Evolutionary conservation across 257 asterid genomes (phyloP), one percentile per base, ranked within the genome.

Genomic region (Linaria vulgaris): DNA sequence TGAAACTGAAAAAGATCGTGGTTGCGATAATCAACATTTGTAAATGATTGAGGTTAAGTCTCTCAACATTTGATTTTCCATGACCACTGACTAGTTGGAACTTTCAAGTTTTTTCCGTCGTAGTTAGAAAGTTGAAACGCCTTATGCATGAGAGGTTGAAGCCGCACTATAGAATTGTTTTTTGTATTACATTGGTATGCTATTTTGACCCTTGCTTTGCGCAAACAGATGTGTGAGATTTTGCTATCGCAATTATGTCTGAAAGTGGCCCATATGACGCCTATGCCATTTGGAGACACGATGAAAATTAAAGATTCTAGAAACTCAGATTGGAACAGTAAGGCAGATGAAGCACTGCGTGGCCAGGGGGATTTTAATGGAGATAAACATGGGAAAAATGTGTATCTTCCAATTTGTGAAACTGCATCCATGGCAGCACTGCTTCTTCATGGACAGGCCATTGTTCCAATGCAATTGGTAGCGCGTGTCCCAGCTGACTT

Each of bases 381-480:
- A 66, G 88, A 82, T 69, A 82, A 76, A 73, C 67, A 47, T 45
- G 83, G 75, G 55, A 71, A 75, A 70, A 79, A 54, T 61, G 54
- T 79, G 38, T 79, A 68, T 70, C 68, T 72, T 73, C 70, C 85
- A 23, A 64, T 71, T 23, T 69, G 73, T 59, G 95, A 84, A 68
- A 82, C 96, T 64, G 85, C 91, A 66, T 94, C 97, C 56, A 86
- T 94, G 94, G 95, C 97, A 47, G 96, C 97, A 0, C 69, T 87
- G 78, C 90, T 94, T 61, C 96, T 94, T 63, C 78, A 77, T 72
- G 99, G 99, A 64, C 96, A 82, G 66, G 99, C 99, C 66, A 84
- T 94, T 78, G 99, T 86, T 72, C 99, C 99, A 44, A 84, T 94
- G 97, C 97, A 94, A 75, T 81, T 94, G 84, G 90, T 94, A 69